Conservation (phyloP, 177 flowering plant species). For the Vitis hybrid region DNA sequence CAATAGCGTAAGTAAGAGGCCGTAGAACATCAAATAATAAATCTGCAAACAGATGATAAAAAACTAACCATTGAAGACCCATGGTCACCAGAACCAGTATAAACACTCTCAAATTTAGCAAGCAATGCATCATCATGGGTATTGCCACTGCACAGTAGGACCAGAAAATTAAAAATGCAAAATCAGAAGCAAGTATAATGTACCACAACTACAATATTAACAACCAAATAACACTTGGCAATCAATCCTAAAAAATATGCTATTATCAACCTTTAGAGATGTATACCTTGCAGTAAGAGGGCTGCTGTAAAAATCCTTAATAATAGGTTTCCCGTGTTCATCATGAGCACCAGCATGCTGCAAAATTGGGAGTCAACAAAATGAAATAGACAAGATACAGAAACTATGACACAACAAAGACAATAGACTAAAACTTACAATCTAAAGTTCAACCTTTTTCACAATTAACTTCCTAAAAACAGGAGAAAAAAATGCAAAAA, state of each 20-base stretch:
- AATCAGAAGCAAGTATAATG: constrained; percentile 2
- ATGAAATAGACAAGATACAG: not conserved
- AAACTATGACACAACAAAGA: not conserved
- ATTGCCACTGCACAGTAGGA: constrained; percentile 65
- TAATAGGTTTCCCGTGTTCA: constrained; percentile 74
- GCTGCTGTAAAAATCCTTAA: constrained; percentile 75
- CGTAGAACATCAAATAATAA: not conserved
- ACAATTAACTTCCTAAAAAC: not conserved
- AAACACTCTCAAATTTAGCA: constrained; percentile 80
- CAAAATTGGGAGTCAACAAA: constrained; percentile 13
- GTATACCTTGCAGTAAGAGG: constrained; percentile 94
- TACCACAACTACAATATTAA: not conserved
- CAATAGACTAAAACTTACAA: not conserved
- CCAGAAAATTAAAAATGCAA: not conserved
- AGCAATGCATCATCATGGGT: constrained; percentile 76
- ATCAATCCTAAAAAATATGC: not conserved
- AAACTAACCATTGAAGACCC: constrained; percentile 88
- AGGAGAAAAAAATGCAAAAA: not conserved
- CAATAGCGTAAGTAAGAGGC: constrained; percentile 9
- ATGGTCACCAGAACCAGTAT: constrained; percentile 86
- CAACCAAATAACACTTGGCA: not conserved
- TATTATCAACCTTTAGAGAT: constrained; percentile 3
- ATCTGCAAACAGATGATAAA: not conserved
- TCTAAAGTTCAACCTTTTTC: not conserved
- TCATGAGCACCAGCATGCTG: constrained; percentile 96